phyloP scores from a whole-genome alignment of 139 green algal genomes.

The Chlorella sp. region DNA sequence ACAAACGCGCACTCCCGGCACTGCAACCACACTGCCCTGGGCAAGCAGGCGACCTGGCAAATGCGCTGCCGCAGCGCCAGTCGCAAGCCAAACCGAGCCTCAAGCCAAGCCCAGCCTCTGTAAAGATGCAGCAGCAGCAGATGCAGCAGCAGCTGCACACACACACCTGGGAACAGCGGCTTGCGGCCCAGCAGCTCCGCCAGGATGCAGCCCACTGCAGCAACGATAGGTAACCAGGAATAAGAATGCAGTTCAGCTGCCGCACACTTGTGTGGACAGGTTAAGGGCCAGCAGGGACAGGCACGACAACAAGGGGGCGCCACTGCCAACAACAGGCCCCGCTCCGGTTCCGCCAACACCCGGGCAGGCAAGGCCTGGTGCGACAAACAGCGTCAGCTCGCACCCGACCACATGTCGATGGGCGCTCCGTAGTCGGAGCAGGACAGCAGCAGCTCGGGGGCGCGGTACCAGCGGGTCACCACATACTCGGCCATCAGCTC shows the following conservation, averaged over 20 bases:
- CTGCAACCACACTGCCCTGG: neutral
- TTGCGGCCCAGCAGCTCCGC: slow-evolving; percentile 50
- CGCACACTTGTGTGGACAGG: neutral
- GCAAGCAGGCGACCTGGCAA: neutral
- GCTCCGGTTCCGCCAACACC: no score
- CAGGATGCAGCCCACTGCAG: slow-evolving; percentile 50
- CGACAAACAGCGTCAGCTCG: slow-evolving; percentile 43
- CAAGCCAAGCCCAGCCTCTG: no score
- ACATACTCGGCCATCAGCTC: slow-evolving; percentile 94
- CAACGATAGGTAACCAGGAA: neutral
- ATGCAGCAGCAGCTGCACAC: neutral
- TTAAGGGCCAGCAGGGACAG: slow-evolving; percentile 35
- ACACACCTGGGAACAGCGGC: slow-evolving; percentile 70
- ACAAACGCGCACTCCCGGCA: no score
- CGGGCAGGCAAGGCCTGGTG: no score
- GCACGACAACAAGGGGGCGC: slow-evolving; percentile 81
- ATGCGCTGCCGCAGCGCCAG: no score
- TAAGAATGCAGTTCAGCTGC: neutral
- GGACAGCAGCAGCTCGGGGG: slow-evolving; percentile 93
- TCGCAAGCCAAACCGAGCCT: no score
- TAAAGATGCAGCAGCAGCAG: neutral
- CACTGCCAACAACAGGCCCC: slow-evolving; percentile 55
- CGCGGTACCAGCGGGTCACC: slow-evolving; percentile 95
- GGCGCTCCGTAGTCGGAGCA: slow-evolving; percentile 77
- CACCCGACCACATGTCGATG: slow-evolving; percentile 83